Percentiles rank a stretch among this genome's conserved stretches.
phyloP scores from a whole-genome alignment of 2,329 filamentous ascomycete genomes.

The Capronia americana region DNA sequence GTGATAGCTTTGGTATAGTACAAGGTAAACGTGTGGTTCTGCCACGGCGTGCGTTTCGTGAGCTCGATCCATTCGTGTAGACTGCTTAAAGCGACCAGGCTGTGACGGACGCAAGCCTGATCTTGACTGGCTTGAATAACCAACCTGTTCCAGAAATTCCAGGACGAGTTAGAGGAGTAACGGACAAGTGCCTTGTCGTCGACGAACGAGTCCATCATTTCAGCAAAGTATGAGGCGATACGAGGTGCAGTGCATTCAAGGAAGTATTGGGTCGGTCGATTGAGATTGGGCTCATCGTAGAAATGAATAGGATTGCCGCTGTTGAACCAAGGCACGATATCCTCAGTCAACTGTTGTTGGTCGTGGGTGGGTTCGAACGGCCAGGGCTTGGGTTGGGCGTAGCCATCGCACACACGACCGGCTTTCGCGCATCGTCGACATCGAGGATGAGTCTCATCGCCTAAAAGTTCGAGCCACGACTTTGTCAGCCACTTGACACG shows the following conservation, averaged over 20 bases:
- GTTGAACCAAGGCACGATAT: conserved; percentile 12
- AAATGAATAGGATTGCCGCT: conserved; percentile 26
- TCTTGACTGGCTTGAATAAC: conserved; percentile 28
- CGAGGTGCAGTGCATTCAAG: conserved; percentile 30
- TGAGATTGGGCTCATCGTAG: conserved; percentile 30
- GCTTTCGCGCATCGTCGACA: conserved; percentile 43
- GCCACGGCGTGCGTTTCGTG: conserved; percentile 31
- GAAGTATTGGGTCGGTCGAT: conserved; percentile 28
- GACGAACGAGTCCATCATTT: conserved; percentile 34
- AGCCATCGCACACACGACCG: conserved; percentile 44
- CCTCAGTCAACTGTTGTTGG: neutral
- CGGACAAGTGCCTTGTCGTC: conserved; percentile 26
- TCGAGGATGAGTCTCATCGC: conserved; percentile 42
- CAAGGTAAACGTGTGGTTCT: conserved; percentile 28
- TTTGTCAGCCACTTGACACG: neutral
- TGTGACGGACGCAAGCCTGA: conserved; percentile 26
- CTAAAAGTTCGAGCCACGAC: conserved; percentile 10
- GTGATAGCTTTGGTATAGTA: conserved; percentile 33
- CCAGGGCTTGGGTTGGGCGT: conserved; percentile 33
- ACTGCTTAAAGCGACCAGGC: conserved; percentile 30
- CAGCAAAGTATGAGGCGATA: conserved; percentile 29
- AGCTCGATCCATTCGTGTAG: conserved; percentile 33
- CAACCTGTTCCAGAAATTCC: conserved; percentile 29
- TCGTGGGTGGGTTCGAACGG: conserved; percentile 15
- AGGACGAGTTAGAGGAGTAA: conserved; percentile 20